Evolutionary conservation across 1,139 yeast species (phyloP).

Genomic region (Debaryomycetaceae sp.): DNA sequence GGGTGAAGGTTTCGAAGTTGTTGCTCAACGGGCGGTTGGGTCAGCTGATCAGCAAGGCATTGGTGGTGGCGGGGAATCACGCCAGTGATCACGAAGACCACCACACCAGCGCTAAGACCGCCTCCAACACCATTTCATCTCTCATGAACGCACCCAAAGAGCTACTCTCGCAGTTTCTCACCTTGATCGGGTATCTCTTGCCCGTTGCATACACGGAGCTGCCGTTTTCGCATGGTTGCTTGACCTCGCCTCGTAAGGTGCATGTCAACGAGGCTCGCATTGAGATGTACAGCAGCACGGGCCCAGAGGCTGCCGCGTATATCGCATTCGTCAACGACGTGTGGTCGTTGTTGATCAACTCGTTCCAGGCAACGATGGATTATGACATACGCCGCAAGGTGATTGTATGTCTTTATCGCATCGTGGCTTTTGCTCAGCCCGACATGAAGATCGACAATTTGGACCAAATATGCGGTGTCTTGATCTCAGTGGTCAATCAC

Average conservation of each 20-base stretch:
- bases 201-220: conserved; percentile 30
- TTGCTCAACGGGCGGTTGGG: conserved; percentile 42
- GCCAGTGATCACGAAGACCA: conserved; percentile 5
- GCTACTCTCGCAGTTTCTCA: conserved; percentile 50
- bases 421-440: conserved; percentile 30
- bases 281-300: conserved; percentile 25
- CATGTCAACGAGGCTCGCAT: conserved; percentile 26
- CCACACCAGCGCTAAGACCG: conserved; percentile 9
- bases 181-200: conserved; percentile 53
- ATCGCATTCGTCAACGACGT: conserved; percentile 52
- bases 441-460: conserved; percentile 17
- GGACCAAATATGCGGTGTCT: conserved; percentile 40
- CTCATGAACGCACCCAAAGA: conserved; percentile 75
- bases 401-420: conserved; percentile 53
- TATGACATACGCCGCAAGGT: conserved; percentile 59
- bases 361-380: conserved; percentile 76
- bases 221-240: background rate
- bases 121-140: conserved; percentile 38
- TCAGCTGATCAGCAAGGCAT: conserved; percentile 35
- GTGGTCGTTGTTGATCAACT: conserved; percentile 58
- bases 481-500: conserved; percentile 73
- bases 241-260: conserved; percentile 16
- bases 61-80: conserved; percentile 4
- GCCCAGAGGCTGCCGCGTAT: too few species aligned
- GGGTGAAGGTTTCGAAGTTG: conserved; percentile 37